Evolutionary conservation across 2,329 filamentous ascomycete genomes (phyloP).

Genomic region (Amauroascus niger): DNA sequence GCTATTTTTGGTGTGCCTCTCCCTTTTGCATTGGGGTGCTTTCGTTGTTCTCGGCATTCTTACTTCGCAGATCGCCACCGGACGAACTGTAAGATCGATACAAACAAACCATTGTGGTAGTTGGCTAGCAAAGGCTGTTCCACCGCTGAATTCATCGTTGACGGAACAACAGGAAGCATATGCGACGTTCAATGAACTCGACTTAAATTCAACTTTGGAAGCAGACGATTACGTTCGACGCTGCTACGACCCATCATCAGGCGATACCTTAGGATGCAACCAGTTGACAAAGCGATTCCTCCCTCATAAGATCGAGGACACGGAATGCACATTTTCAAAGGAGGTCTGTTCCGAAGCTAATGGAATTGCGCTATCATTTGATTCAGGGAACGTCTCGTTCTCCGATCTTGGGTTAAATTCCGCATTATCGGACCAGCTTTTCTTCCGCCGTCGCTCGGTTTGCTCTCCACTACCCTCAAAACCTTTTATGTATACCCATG

Average conservation of each 20-base stretch:
- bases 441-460: conserved; percentile 1
- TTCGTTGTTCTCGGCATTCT: conserved; percentile 7
- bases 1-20: background rate
- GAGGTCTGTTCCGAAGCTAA: conserved; percentile 1
- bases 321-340: conserved; percentile 3
- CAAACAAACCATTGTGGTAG: background rate
- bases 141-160: background rate
- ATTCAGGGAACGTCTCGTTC: conserved; percentile 4
- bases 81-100: conserved; percentile 4
- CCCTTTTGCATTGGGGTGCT: conserved; percentile 1
- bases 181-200: conserved; percentile 5
- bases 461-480: conserved; percentile 1
- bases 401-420: conserved; percentile 4
- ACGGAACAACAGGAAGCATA: background rate
- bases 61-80: conserved; percentile 5
- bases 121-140: conserved; percentile 2
- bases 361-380: background rate
- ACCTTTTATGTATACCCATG: conserved; percentile 4
- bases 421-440: background rate
- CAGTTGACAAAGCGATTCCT: background rate
- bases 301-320: background rate
- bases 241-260: background rate
- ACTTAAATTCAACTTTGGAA: background rate
- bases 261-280: background rate
- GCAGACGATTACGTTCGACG: conserved; percentile 7